Conservation (phyloP, 2,329 filamentous ascomycete genomes). For the Botryotinia convoluta region DNA sequence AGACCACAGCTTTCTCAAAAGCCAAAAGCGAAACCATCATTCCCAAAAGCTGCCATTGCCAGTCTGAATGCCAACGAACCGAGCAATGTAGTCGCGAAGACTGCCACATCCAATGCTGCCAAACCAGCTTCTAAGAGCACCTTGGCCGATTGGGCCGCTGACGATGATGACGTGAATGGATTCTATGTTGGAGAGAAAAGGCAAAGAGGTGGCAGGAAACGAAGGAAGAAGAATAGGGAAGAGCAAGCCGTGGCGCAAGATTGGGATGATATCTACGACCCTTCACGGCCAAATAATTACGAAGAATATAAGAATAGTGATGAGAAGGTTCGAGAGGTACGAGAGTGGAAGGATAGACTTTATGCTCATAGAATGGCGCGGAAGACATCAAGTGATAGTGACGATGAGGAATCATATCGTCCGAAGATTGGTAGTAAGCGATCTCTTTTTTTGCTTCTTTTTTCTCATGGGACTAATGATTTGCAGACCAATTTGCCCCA, state of each 20-base stretch:
- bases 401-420: conserved; percentile 44
- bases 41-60: conserved; percentile 47
- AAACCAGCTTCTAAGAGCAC: conserved; percentile 59
- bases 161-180: conserved; percentile 73
- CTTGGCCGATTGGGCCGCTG: conserved; percentile 77
- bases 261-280: conserved; percentile 92
- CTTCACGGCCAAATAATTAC: conserved; percentile 75
- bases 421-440: conserved; percentile 47
- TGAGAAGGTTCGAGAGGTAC: conserved; percentile 74
- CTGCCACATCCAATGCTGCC: conserved; percentile 36
- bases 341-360: conserved; percentile 80
- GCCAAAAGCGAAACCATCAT: conserved; percentile 58
- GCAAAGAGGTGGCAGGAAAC: conserved; percentile 64
- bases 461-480: conserved; percentile 22
- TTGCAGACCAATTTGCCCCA: conserved; percentile 58
- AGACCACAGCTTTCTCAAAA: conserved; percentile 66
- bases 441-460: background rate
- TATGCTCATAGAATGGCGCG: conserved; percentile 64
- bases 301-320: conserved; percentile 83
- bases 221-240: conserved; percentile 70
- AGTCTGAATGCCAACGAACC: conserved; percentile 29
- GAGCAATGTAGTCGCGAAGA: conserved; percentile 34
- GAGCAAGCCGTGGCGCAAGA: conserved; percentile 61
- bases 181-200: conserved; percentile 62
- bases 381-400: conserved; percentile 46